Base-by-base conservation (phyloP, 2,329 filamentous ascomycete genomes). In the Ceratocystis harringtonii region DNA sequence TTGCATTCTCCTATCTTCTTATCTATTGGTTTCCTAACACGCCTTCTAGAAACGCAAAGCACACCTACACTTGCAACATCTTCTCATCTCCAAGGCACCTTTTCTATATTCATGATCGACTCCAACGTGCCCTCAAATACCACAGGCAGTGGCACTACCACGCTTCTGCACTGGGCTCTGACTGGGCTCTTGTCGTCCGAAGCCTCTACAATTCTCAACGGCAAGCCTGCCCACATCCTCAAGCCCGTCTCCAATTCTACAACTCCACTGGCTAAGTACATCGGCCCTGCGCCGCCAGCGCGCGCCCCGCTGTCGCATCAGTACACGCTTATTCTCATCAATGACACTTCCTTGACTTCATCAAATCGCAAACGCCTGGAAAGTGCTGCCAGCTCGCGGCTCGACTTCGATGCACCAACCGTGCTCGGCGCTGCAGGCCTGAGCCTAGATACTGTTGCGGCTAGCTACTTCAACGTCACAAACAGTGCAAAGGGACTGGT, bases 131-230 rank as follows among this genome's bases (percentile, higher is more conserved):
- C 79, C 64, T 68, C 68, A 58, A 70, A 70, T 66, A 43, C 48
- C 30, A 66, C 69, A 41, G 5, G 76, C 62, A 69, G 70, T 30
- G 67, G 77, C 32, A 71, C 80, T 0, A 74, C 77, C 4, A 79
- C 79, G 1, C 73, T 79, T 41, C 69, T 80, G 63, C 79, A 81
- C 71, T 79, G 77, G 73, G 70, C 79, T 61, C 77, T 80, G 67
- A 74, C 75, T 0, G 75, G 75, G 45, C 69, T 78, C 63, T 68
- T 70, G n/a, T 68, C 68, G 45, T 67, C 68, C 50, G 41, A 36
- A n/a, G 63, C 62, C 62, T 58, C 68, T 22, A 65, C 63, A 32
- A 60, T 45, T 17, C 67, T 74, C 61, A 73, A 72, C 71, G 70
- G 71, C 58, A 70, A 70, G 32, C 60, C 63, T 5, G 62, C 43